Evolutionary conservation across 2,329 filamentous ascomycete genomes (phyloP), one percentile per base, ranked within the genome.

Genomic region (Penicillium psychrosexuale): DNA sequence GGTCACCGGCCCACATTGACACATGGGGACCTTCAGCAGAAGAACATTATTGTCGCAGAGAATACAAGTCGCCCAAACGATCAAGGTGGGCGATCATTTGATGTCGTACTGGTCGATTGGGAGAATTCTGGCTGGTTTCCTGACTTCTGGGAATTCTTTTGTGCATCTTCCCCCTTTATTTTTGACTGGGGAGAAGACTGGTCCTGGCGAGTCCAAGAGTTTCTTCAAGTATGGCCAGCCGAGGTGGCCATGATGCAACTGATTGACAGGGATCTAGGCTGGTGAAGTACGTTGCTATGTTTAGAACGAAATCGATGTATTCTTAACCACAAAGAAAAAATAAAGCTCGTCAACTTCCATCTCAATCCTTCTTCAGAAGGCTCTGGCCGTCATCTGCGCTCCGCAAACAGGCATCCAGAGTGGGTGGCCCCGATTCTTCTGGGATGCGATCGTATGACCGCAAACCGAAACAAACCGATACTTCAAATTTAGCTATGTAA

Each of bases 1-100:
- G 66, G 66, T 15, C 64, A 69, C 46, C 63, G 62, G 56, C 63
- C 68, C 0, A 69, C 61, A 37, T 59, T 69, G 39, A 69, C 67
- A 12, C 67, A 70, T 56, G 65, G 66, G 31, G 67, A 68, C 38
- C 44, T 65, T 51, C 66, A 70, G 59, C 65, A 62, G 55, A 66
- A 66, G 46, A 68, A 66, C 36, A 66, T 66, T 54, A 59, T 66
- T 47, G 63, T 65, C 36, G 59, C 36, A 15, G 60, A 65, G 47
- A 24, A 24, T 24, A 24, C 22, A 24, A 64, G 40, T 42, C 17
- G 45, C 24, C 37, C 1, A 34, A 65, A 66, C 17, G 49, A 51
- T 40, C 63, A 65, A 56, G 68, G 61, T 45, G 60, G 59, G 45
- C 63, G 64, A 51, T 66, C 60, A 43, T 68, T 69, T 63, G 64